Conservation (phyloP, 441 rosid genomes). For the Bocquillonia castaneifolia region DNA sequence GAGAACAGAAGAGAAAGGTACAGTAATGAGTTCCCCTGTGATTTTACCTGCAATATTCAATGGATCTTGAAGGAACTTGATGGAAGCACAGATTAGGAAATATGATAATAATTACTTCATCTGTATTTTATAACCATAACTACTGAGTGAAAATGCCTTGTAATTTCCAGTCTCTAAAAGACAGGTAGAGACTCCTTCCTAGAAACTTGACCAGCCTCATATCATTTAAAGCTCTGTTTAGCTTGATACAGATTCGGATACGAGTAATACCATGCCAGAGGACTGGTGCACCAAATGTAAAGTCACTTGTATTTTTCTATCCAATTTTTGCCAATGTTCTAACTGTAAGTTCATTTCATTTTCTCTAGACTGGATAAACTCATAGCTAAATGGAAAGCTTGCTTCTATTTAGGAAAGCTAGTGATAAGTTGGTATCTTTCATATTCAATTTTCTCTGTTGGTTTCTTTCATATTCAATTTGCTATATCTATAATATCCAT, state of each 20-base stretch:
- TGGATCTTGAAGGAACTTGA: too few relatives aligned
- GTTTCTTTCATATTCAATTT: background rate
- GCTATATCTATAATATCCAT: background rate
- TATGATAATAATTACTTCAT: background rate
- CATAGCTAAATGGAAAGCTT: background rate
- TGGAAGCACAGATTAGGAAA: background rate
- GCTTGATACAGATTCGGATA: background rate
- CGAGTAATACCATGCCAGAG: background rate
- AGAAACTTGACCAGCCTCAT: background rate
- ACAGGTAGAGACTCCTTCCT: background rate
- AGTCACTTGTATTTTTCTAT: background rate
- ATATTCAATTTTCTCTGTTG: too few relatives aligned
- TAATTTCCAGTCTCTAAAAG: background rate
- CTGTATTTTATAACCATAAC: background rate
- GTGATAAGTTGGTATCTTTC: too few relatives aligned
- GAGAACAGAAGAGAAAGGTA: conserved; percentile 56
- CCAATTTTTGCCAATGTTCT: background rate
- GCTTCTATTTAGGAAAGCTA: background rate
- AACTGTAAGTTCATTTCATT: background rate
- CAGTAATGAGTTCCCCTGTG: conserved; percentile 47
- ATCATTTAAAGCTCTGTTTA: background rate
- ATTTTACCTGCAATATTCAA: conserved; percentile 64
- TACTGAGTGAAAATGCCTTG: background rate
- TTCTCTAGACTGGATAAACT: background rate
- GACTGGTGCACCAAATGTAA: background rate